phyloP scores from a whole-genome alignment of 352 stramenopile genomes.

The Globisporangium apiculatum region DNA sequence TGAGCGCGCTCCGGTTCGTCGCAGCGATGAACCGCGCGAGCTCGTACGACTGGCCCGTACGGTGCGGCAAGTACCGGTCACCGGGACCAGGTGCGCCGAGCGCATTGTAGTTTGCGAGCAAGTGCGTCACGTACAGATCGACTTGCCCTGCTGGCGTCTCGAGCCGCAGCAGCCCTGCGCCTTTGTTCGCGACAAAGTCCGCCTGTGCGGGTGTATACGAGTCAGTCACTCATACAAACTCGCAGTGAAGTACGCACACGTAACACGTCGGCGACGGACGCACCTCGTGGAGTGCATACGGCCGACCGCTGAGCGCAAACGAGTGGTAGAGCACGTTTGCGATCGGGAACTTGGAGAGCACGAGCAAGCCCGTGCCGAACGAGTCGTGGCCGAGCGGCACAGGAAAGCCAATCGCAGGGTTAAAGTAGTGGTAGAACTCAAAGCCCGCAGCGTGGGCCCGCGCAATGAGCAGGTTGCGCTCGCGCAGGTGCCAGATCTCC shows the following conservation, averaged over 20 bases:
- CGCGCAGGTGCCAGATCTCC: slow-evolving; percentile 77
- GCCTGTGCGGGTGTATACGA: slow-evolving; percentile 12
- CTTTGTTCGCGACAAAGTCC: slow-evolving; percentile 80
- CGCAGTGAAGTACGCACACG: no score
- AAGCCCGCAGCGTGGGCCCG: slow-evolving; percentile 51
- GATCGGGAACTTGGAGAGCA: slow-evolving; percentile 70
- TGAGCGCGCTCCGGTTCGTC: slow-evolving; percentile 45
- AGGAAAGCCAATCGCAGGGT: slow-evolving; percentile 68
- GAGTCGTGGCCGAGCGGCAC: slow-evolving; percentile 59
- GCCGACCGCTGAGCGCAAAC: slow-evolving; percentile 67
- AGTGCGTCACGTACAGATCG: slow-evolving; percentile 73
- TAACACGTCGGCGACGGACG: neutral
- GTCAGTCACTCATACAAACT: neutral
- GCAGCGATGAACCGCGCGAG: slow-evolving; percentile 60
- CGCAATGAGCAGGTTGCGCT: slow-evolving; percentile 65
- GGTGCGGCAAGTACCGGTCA: slow-evolving; percentile 62
- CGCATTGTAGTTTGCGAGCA: slow-evolving; percentile 79
- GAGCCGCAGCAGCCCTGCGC: slow-evolving; percentile 57
- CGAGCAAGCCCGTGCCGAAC: slow-evolving; percentile 71
- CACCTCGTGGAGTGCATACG: slow-evolving; percentile 66
- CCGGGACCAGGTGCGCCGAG: slow-evolving; percentile 54
- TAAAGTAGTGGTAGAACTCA: slow-evolving; percentile 82
- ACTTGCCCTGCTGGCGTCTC: slow-evolving; percentile 47
- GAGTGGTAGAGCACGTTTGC: slow-evolving; percentile 58
- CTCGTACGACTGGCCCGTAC: slow-evolving; percentile 64